Evolutionary conservation across 768 basidiomycete species (phyloP).

Genomic region (Boletus rufocinnamomeus): DNA sequence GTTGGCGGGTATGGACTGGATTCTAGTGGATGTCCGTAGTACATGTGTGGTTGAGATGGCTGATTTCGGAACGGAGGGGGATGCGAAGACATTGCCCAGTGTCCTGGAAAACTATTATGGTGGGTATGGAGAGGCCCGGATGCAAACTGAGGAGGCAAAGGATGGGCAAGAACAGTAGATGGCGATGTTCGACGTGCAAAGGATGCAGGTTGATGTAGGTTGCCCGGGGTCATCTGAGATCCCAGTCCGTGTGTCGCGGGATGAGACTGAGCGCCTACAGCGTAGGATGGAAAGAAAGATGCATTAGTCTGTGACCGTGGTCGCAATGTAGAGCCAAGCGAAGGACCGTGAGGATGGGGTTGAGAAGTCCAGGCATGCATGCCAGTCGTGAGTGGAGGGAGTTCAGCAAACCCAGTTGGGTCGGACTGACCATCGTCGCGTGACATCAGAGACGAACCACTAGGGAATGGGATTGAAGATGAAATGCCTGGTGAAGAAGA

Average conservation of each 20-base stretch:
- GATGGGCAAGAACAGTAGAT: constrained; percentile 28
- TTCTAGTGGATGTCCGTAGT: constrained; percentile 38
- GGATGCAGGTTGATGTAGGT: neutral
- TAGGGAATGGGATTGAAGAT: neutral
- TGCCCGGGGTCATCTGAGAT: neutral
- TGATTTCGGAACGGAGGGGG: constrained; percentile 33
- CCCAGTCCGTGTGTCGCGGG: neutral
- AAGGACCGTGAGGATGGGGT: neutral
- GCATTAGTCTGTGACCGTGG: constrained; percentile 10
- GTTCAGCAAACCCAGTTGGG: constrained; percentile 1
- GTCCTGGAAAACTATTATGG: constrained; percentile 40
- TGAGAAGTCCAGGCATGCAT: neutral
- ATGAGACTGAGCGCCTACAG: neutral
- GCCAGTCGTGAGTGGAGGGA: neutral
- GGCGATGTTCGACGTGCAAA: neutral
- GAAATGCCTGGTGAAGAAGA: neutral
- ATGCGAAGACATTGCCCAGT: constrained; percentile 50
- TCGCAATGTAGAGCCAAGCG: neutral
- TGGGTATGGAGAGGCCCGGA: constrained; percentile 37
- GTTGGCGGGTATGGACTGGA: constrained; percentile 41
- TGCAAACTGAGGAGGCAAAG: constrained; percentile 24
- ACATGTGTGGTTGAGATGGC: constrained; percentile 35
- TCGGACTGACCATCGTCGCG: constrained; percentile 4
- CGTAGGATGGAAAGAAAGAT: neutral
- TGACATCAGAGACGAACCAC: constrained; percentile 2